Percentiles rank a stretch among this genome's conserved stretches.
Conservation (phyloP, 2,329 filamentous ascomycete genomes). For the Fusarium sp. region DNA sequence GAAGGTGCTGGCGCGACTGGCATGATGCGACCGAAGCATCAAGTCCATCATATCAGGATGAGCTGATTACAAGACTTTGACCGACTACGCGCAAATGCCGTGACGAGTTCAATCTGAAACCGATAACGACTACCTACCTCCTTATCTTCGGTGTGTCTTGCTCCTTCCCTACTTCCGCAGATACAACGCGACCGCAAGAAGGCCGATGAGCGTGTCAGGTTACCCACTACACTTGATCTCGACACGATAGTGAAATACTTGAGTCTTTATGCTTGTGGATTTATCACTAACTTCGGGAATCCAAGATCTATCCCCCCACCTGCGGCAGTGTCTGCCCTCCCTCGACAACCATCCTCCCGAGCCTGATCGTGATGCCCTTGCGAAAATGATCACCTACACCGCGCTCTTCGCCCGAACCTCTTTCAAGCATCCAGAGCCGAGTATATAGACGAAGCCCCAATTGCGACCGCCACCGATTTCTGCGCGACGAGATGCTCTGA, state of each 20-base stretch:
- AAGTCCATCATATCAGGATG: neutral
- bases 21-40: neutral
- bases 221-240: neutral
- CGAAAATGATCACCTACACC: neutral
- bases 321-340: too few species aligned
- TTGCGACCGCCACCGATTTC: neutral
- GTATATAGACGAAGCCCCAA: neutral
- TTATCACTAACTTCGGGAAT: fast-evolving
- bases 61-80: too few species aligned
- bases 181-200: neutral
- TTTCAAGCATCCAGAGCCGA: neutral
- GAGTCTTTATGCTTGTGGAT: too few species aligned
- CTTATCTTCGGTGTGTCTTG: fast-evolving
- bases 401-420: neutral
- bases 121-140: too few species aligned
- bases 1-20: neutral
- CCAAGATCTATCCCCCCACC: fast-evolving
- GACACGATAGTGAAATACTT: neutral
- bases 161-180: neutral
- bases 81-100: fast-evolving
- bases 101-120: fast-evolving
- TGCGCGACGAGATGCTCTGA: neutral
- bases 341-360: neutral
- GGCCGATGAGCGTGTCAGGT: neutral
- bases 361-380: neutral